Evolutionary conservation across 2,329 filamentous ascomycete species (phyloP), one percentile per base, ranked within the genome.

Genomic region (Ophiostoma quercus): DNA sequence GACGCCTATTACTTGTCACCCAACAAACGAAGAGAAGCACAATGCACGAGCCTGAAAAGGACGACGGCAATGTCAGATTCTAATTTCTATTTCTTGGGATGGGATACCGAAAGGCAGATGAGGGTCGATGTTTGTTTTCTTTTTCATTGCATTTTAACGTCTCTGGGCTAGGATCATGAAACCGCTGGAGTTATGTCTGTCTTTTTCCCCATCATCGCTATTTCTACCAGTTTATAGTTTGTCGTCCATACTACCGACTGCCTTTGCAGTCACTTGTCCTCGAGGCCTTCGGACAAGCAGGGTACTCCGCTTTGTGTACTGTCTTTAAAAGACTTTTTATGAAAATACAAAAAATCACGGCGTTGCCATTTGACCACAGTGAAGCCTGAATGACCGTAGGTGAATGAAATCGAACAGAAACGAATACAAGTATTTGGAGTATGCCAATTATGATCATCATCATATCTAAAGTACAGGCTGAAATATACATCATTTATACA

Each of bases 371-470:
- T 25, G 12, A 25, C 51, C 3, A 57, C 22, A 54, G 47, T 25
- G 51, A 57, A 57, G n/a, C 25, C 16, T 25, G 22, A 47, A 16
- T 47, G 34, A 34, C 34, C 34, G 34, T 34, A 34, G 2, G 34
- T 34, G 34, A 34, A 34, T 34, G 34, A 34, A 47, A 8, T 16
- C 2, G 19, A 47, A 47, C 19, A 7, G 2, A 16, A 16, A 19
- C 3, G 12, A 60, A 32, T 16, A 2, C 32, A 62, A 8, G 12
- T 22, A 14, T 32, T 7, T 19, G 57, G 25, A 57, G 25, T 62
- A 62, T 32, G 57, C 57, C 57, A 62, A 29, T 14, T 25, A 57
- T 39, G 60, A 32, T 65, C 32, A n/a, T 39, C n/a, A 65, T 65
- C 29, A n/a, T 39, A 65, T 29, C 57, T 34, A 32, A 37, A 37